Evolutionary conservation across 2,329 filamentous ascomycete genomes (phyloP).

Genomic region (Volutella citrinella): DNA sequence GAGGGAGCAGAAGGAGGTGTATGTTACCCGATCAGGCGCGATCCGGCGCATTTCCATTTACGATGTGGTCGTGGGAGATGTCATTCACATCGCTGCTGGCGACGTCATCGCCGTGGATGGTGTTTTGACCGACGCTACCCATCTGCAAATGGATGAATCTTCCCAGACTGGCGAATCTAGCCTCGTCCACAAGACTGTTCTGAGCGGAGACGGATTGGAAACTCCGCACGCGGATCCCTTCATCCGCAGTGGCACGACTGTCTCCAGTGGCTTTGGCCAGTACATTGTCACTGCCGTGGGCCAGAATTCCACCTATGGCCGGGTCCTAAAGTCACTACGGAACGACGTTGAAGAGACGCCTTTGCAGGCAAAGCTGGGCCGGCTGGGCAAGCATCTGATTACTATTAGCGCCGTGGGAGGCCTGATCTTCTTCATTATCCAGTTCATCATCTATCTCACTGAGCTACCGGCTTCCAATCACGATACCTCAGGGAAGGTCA

Average conservation of each 20-base stretch:
- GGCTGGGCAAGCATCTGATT: constrained; percentile 71
- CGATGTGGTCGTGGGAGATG: constrained; percentile 70
- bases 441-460: constrained; percentile 39
- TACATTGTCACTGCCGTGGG: constrained; percentile 75
- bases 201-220: constrained; percentile 59
- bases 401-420: constrained; percentile 39
- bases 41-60: constrained; percentile 67
- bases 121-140: constrained; percentile 56
- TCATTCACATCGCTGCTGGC: constrained; percentile 70
- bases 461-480: constrained; percentile 32
- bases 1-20: constrained; percentile 72
- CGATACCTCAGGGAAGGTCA: constrained; percentile 48
- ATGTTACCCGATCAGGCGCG: constrained; percentile 72
- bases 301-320: constrained; percentile 71
- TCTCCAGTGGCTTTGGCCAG: constrained; percentile 71
- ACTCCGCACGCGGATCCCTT: constrained; percentile 64
- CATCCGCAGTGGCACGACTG: constrained; percentile 75
- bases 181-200: constrained; percentile 60
- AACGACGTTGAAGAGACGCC: constrained; percentile 77
- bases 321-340: constrained; percentile 74
- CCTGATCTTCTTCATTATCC: constrained; percentile 38
- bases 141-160: constrained; percentile 67
- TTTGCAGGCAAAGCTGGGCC: constrained; percentile 72
- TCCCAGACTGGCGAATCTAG: constrained; percentile 76
- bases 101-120: constrained; percentile 70